Base-by-base conservation (phyloP, 129 eudicot genomes). In the Flaveria brownii region DNA sequence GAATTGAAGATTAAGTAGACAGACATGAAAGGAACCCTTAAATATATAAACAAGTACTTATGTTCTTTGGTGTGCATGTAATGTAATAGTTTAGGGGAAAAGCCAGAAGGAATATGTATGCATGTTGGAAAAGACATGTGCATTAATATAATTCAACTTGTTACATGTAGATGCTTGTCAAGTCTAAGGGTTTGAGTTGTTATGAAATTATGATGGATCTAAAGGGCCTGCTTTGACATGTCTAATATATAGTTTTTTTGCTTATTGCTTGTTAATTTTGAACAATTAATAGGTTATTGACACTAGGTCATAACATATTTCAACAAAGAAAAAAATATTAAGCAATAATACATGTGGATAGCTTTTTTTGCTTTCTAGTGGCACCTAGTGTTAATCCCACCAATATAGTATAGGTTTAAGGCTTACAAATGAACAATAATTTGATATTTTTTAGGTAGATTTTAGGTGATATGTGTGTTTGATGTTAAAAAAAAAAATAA, bases 1-100 rank as follows among this genome's bases (percentile, higher is more conserved):
- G 54, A 73, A 65, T 50, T 14, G 73, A 66, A 75, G 73, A 63
- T 18, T 77, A 84, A 57, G 77, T 80, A 68, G 84, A 72, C 82
- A 59, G 39, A 25, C 56, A 65, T 30, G 73, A 61, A 56, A 84
- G 47, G 70, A 59, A 80, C 79, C 75, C 16, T 63, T 23, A 52
- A 16, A 39, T 63, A 72, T 65, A 54, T 22, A 78, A 78, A 52
- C 55, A 73, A 36, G 30, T 73, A 65, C 30, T 66, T 80, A 13
- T 64, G 83, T 80, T 79, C 13, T 71, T 57, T 63, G 10, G 59
- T 49, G 36, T 23, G 52, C 18, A 36, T 15, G 46, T 77, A 51
- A 45, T 45, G 41, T 45, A 45, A 52, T 68, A 26, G 9, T 23
- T 68, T 52, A 68, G 26, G 74, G 68, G 45, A 72, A 51, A 63